Evolutionary conservation across 2,329 filamentous ascomycete genomes (phyloP).

Genomic region (Delphinella strobiligena): DNA sequence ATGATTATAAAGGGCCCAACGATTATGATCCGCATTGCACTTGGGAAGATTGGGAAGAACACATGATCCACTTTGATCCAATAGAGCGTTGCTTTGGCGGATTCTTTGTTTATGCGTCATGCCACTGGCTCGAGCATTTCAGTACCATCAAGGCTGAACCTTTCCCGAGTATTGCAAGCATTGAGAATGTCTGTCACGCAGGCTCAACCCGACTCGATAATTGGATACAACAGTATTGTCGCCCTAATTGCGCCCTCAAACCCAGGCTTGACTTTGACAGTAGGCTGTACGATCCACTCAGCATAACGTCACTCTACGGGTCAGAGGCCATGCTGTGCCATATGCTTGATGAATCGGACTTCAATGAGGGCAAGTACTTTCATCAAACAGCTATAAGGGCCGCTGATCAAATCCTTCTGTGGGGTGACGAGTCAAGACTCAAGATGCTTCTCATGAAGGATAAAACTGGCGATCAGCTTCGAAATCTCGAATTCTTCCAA

Average conservation of each 20-base stretch:
- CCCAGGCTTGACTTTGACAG: conserved; percentile 21
- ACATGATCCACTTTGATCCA: conserved; percentile 18
- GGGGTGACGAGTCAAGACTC: background rate
- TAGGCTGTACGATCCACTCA: conserved; percentile 23
- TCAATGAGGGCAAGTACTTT: background rate
- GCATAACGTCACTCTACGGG: conserved; percentile 23
- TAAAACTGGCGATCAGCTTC: no score
- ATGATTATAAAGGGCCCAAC: conserved; percentile 11
- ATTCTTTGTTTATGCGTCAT: conserved; percentile 26
- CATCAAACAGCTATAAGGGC: background rate
- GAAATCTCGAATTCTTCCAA: no score
- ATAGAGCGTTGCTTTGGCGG: conserved; percentile 17
- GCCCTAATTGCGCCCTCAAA: conserved; percentile 16
- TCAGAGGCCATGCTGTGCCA: conserved; percentile 18
- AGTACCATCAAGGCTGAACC: conserved; percentile 10
- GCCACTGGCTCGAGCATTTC: conserved; percentile 24
- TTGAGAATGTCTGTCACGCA: conserved; percentile 1
- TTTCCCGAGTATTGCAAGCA: background rate
- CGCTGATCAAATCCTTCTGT: background rate
- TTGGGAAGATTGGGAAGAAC: conserved; percentile 22
- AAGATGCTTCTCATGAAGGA: background rate
- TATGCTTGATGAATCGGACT: background rate
- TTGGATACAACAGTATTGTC: conserved; percentile 1
- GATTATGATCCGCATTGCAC: conserved; percentile 14
- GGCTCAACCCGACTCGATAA: conserved; percentile 1